phyloP scores from a whole-genome alignment of 2,329 filamentous ascomycete genomes.

The Diaporthe batatas region DNA sequence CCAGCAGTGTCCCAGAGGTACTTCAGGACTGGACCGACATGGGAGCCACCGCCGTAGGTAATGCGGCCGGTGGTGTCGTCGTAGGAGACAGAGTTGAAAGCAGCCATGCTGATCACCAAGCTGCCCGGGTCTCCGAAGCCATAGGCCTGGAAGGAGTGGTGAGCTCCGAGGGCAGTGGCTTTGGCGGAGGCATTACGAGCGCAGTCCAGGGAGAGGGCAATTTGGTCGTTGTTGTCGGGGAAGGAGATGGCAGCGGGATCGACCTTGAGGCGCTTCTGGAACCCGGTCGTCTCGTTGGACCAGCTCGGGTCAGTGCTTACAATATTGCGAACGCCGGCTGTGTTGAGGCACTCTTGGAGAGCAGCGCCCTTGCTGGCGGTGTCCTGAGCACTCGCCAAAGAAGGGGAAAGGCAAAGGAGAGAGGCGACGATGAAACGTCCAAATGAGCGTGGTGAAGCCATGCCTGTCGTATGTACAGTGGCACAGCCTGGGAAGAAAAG shows the following conservation, averaged over 20 bases:
- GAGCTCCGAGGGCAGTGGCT: conserved; percentile 12
- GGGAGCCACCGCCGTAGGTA: conserved; percentile 11
- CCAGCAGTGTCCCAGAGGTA: conserved; percentile 8
- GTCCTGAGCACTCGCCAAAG: conserved; percentile 15
- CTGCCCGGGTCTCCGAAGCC: conserved; percentile 17
- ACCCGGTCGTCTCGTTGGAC: conserved; percentile 9
- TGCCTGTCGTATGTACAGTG: conserved; percentile 27
- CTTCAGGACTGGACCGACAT: conserved; percentile 10
- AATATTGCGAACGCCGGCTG: conserved; percentile 3
- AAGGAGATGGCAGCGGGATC: conserved; percentile 20
- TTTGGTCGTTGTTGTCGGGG: conserved; percentile 1
- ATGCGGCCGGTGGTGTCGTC: background rate
- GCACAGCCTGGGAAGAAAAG: background rate
- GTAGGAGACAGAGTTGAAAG: conserved; percentile 20
- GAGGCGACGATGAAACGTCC: conserved; percentile 13
- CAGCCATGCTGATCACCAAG: conserved; percentile 22
- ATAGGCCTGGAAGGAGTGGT: conserved; percentile 24
- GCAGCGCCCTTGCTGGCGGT: conserved; percentile 11
- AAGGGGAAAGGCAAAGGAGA: background rate
- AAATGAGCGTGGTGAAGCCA: conserved; percentile 15
- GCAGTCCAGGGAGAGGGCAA: conserved; percentile 14
- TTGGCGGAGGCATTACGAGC: conserved; percentile 15
- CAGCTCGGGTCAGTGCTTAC: conserved; percentile 13
- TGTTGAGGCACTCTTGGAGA: conserved; percentile 18
- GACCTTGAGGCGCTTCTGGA: conserved; percentile 21